phyloP scores from a whole-genome alignment of 345 rosid species.

The Moricandia arvensis region DNA sequence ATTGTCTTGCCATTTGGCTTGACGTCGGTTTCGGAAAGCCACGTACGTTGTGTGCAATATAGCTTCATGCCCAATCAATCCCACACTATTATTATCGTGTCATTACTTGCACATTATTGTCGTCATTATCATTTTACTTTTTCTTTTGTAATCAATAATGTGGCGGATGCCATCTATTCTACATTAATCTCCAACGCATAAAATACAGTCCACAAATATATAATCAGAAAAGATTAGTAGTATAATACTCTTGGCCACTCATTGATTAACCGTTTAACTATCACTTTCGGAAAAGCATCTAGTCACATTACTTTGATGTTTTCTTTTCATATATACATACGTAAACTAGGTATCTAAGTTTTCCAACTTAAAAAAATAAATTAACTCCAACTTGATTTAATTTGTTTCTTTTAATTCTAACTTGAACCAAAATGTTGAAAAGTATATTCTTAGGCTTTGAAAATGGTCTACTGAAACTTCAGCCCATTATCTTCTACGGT shows the following conservation, averaged over 20 bases:
- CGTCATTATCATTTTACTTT: slow-evolving; percentile 15
- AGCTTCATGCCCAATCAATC: slow-evolving; percentile 28
- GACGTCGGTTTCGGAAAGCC: slow-evolving; percentile 25
- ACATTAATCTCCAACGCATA: slow-evolving; percentile 14
- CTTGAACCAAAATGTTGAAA: neutral
- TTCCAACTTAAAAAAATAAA: neutral
- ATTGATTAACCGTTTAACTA: slow-evolving; percentile 25
- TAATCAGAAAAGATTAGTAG: neutral
- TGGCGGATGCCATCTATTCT: slow-evolving; percentile 5
- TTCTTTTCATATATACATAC: neutral
- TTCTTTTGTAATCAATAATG: slow-evolving; percentile 7
- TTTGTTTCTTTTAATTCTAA: neutral
- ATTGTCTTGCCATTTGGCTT: slow-evolving; percentile 36
- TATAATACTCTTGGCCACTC: slow-evolving; percentile 1
- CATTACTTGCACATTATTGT: slow-evolving; percentile 14
- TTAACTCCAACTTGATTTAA: neutral
- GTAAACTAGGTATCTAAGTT: neutral
- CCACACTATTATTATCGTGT: neutral
- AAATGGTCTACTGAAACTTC: neutral
- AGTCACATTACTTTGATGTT: neutral
- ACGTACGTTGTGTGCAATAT: slow-evolving; percentile 9
- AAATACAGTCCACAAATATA: neutral
- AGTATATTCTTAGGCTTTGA: slow-evolving; percentile 1
- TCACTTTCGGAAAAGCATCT: slow-evolving; percentile 23
- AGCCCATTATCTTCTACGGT: neutral